phyloP scores from a whole-genome alignment of 192 early-diverging fungal species.

The Coemansia sp. region DNA sequence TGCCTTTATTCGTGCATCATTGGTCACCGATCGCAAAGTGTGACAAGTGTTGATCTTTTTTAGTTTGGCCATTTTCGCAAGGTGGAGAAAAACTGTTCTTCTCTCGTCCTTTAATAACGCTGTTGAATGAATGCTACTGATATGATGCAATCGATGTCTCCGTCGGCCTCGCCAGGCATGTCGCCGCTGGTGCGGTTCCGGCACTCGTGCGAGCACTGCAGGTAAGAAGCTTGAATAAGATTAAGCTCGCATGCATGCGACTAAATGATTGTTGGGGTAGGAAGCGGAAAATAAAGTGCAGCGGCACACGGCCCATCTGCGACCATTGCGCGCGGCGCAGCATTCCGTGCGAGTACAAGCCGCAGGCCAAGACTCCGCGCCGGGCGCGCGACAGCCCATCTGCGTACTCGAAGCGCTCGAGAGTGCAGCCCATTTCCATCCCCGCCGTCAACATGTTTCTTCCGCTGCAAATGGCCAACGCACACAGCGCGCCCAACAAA shows the following conservation, averaged over 20 bases:
- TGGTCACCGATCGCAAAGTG: neutral
- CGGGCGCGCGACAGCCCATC: constrained; percentile 11
- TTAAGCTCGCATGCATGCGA: neutral
- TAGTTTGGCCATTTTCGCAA: neutral
- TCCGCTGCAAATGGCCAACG: neutral
- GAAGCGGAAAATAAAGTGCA: constrained; percentile 54
- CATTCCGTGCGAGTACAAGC: constrained; percentile 48
- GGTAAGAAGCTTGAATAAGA: constrained; percentile 14
- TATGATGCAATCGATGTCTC: constrained; percentile 12
- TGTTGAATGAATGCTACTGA: constrained; percentile 2
- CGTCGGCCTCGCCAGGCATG: constrained; percentile 11
- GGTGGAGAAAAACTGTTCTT: neutral
- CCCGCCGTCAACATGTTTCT: neutral
- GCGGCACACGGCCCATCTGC: constrained; percentile 46
- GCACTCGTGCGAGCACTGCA: constrained; percentile 53
- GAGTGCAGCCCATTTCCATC: constrained; percentile 21
- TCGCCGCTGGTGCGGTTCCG: constrained; percentile 34
- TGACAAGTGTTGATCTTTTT: neutral
- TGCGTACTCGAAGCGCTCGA: neutral
- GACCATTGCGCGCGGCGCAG: constrained; percentile 42
- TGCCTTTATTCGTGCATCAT: constrained; percentile 3
- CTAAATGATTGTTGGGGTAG: constrained; percentile 12
- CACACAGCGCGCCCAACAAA: constrained; percentile 10
- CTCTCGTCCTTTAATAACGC: constrained; percentile 7
- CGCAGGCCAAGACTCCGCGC: constrained; percentile 34